Base-by-base conservation (phyloP, 164 flowering plant species). In the Berberis vulgaris region DNA sequence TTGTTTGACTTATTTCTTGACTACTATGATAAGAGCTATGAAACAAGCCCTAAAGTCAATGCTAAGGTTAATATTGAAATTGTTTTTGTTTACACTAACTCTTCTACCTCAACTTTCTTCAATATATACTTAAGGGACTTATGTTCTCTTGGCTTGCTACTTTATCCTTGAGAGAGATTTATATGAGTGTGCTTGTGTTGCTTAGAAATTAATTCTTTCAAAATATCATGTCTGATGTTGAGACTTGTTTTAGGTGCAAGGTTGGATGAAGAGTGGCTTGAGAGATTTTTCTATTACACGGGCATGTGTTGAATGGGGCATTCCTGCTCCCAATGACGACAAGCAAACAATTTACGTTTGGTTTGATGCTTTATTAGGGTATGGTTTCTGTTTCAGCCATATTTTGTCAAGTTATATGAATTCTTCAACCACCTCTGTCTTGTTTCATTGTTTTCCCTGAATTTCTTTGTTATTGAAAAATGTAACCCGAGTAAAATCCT, bases 321-420 rank as follows among this genome's bases (percentile, higher is more conserved):
- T 94, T 59, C 86, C 86, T 45, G 96, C 90, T 67, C 98, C 98
- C 67, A 80, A 80, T 74, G 97, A 94, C 66, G 46, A 77, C 8
- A 87, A 79, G 64, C 98, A 94, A 74, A 90, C 98, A 6, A 83
- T 94, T 57, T 94, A 94, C 78, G 96, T 90, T 57, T 94, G 98
- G 98, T 94, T 93, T 81, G 98, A 94, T 78, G 98, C 97, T 61
- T 76, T 94, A 55, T 72, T 94, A 61, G 98, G 98, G 98, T 94
- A 90, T 62, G 4, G 11, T 54, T 57, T 52, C 42, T 64, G n/a
- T 54, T 64, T 54, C 65, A 58, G 12, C 45, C 54, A 58, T 59
- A 43, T 45, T 61, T 8, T 7, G n/a, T 12, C 45, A 40, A 42
- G 57, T 55, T 10, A 26, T 45, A 4, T 47, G 45, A 61, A 45